Base-by-base conservation (phyloP, 768 basidiomycete species). In the Pisolithus sp. region DNA sequence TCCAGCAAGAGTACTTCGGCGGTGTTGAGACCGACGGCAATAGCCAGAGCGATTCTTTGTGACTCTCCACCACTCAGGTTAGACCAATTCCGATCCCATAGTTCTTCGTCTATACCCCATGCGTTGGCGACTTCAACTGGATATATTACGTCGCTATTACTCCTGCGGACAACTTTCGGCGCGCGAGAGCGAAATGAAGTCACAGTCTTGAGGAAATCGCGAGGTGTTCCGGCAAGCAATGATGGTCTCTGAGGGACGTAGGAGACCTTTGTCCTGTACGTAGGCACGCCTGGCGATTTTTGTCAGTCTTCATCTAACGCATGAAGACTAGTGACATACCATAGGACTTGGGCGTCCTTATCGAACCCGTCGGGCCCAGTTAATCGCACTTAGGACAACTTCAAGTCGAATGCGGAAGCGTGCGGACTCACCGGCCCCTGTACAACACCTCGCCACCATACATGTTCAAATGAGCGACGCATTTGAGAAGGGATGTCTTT, bases 161-260 rank as follows among this genome's bases (percentile, higher is more conserved):
- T 13, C 12, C 12, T 34, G 13, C 13, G 13, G 13, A 34, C 56
- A 24, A 56, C 56, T 28, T 60, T 60, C 1, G 56, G 53, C 43
- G 62, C 70, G 66, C 69, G 81, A 53, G 73, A 73, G 48, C 58
- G 58, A 60, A 89, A 85, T 7, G 73, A 68, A 26, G 71, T 69
- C 53, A 93, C 70, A 0, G 77, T 71, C 3, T 67, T 62, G 51
- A 93, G 69, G 58, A 94, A 89, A 53, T 85, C 82, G 21, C 76
- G 73, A 0, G 93, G 93, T 3, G 86, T 85, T 4, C 86, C 86
- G 1, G 90, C 80, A 20, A 95, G 79, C n/a, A 94, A 73, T 1
- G 91, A 87, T 0, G 93, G 86, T 38, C 93, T 75, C 67, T 95
- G 93, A 1, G 93, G 92, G 23, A 94, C 83, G 64, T 95, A 95